Conservation (phyloP, 257 asterid species). For the Solanum sejunctum region DNA sequence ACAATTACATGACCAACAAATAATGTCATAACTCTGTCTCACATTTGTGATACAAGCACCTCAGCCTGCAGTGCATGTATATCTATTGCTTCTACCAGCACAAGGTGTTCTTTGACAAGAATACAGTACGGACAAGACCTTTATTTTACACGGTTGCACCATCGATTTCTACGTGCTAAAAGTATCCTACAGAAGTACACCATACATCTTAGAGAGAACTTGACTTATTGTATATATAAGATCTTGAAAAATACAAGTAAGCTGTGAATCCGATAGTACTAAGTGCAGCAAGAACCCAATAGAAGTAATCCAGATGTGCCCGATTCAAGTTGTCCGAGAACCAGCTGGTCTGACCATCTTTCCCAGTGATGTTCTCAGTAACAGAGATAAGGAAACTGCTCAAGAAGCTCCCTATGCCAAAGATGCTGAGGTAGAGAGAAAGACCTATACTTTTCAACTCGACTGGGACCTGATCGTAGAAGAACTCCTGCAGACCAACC, state of each 20-base stretch:
- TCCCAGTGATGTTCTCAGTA: constrained; percentile 11
- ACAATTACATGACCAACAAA: neutral
- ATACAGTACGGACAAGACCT: neutral
- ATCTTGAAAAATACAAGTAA: constrained; percentile 12
- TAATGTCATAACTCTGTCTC: neutral
- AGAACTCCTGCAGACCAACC: constrained; percentile 61
- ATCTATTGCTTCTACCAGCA: neutral
- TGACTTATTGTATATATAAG: constrained; percentile 14
- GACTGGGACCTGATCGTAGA: constrained; percentile 51
- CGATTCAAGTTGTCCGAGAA: constrained; percentile 24
- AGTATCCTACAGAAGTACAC: neutral
- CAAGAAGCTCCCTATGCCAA: constrained; percentile 47
- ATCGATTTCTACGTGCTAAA: neutral
- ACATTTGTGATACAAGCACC: neutral
- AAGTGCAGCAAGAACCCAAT: constrained; percentile 25
- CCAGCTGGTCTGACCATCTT: constrained; percentile 20
- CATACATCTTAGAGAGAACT: neutral
- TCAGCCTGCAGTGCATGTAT: neutral
- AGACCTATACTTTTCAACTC: constrained; percentile 47
- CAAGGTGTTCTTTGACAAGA: neutral
- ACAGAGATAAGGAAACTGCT: constrained; percentile 49
- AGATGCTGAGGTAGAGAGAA: constrained; percentile 38
- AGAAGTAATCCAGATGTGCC: constrained; percentile 31
- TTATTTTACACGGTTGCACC: neutral
- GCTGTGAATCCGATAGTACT: constrained; percentile 16